Evolutionary conservation across 1,284 basidiomycete species (phyloP).

Genomic region (Afroboletus lepidellus): DNA sequence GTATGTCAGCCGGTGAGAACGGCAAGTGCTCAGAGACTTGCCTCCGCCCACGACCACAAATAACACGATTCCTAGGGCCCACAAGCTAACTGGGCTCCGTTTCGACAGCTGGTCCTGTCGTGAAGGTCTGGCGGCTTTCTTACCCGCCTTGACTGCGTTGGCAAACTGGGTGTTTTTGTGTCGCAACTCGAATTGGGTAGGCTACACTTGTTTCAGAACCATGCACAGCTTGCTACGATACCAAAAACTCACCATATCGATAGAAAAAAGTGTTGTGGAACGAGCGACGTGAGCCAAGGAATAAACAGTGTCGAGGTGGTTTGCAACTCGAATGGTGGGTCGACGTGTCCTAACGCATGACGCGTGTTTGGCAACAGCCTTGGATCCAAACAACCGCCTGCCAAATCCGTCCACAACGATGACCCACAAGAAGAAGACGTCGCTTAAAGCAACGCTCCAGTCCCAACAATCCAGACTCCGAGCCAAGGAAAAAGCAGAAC

Average conservation of each 20-base stretch:
- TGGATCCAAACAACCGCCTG: constrained; percentile 36
- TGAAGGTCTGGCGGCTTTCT: constrained; percentile 70
- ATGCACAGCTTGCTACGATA: background rate
- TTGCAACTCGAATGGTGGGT: background rate
- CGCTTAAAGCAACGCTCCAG: constrained; percentile 62
- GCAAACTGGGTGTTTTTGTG: constrained; percentile 77
- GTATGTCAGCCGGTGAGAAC: constrained; percentile 6
- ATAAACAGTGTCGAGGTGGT: background rate
- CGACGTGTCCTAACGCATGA: constrained; percentile 20
- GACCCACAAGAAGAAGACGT: constrained; percentile 52
- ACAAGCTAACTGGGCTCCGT: constrained; percentile 66
- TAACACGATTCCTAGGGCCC: constrained; percentile 64
- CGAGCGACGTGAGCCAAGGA: constrained; percentile 10
- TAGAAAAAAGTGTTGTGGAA: constrained; percentile 1
- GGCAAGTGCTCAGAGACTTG: constrained; percentile 35
- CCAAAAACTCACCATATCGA: constrained; percentile 21
- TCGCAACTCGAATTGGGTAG: constrained; percentile 76
- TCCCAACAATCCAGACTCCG: constrained; percentile 65
- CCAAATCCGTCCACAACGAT: constrained; percentile 4
- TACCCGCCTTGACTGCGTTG: constrained; percentile 64
- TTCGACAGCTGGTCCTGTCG: constrained; percentile 68
- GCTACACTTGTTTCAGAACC: constrained; percentile 34
- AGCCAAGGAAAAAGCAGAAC: constrained; percentile 51
- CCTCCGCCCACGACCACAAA: constrained; percentile 79
- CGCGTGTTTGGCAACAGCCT: constrained; percentile 35